Base-by-base conservation (phyloP, 2,329 filamentous ascomycete species). In the Claviceps pazoutovae region DNA sequence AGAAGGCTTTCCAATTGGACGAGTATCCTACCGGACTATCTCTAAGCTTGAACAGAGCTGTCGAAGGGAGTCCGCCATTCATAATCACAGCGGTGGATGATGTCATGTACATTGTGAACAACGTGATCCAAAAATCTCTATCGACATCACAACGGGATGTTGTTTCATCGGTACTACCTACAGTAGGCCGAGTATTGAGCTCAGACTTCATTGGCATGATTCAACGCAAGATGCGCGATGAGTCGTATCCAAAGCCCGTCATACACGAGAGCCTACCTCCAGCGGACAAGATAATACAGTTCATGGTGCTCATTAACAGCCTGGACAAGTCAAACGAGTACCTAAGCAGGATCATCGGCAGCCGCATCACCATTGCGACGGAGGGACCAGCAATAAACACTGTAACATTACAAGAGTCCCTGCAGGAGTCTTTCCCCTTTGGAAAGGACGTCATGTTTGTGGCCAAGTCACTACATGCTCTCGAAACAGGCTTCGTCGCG, bases 81-180 rank as follows among this genome's bases (percentile, higher is more conserved):
- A 95, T 98, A 60, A 91, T 93, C 44, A 89, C 90, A 2, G 90
- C 91, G 0, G 90, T 98, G 8, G 93, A 98, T 71, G 93, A 96
- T 69, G 89, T 97, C 62, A 97, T 98, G 91, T 98, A 97, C 68
- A 96, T 98, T 60, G 87, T 95, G 64, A 95, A 94, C 64, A 84
- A 91, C 49, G 86, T 97, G 37, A 75, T 97, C 7, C 85, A 94
- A 57, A 84, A 91, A 57, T 86, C 88, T 0, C 74, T 97, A 21
- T 84, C 87, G 0, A 97, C 94, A 0, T 88, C 86, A 2, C 90
- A 96, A 64, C 76, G 83, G 58, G 76, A 83, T 17, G 82, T 95
- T 3, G 78, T 95, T 21, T 80, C 80, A 43, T 86, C 80, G 52
- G 86, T 95, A 6, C 71, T 96, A 26, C 85, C 89, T 2, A 85